Percentiles rank a stretch among this genome's conserved stretches.
These are phyloP conservation scores for Candolleomyces aberdarensis DNA, from an alignment of 768 basidiomycete genomes.

Conservation along the genomic window DNA sequence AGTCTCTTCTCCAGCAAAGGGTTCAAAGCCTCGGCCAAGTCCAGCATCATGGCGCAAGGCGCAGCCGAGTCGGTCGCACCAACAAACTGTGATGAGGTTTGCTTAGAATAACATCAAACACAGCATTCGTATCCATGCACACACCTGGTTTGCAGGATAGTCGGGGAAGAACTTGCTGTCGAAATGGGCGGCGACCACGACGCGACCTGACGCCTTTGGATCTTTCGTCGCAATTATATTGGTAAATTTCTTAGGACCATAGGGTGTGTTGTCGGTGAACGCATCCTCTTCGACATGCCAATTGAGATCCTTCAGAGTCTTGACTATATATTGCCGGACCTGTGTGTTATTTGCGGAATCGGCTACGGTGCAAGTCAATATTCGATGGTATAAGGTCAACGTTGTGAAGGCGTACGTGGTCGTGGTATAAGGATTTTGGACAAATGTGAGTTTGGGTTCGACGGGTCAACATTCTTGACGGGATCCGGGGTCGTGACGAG, in stretches of 20 bases:
- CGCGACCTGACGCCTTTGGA: conserved; percentile 72
- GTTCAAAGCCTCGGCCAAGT: conserved; percentile 82
- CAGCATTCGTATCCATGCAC: conserved; percentile 11
- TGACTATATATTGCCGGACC: conserved; percentile 80
- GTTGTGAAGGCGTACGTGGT: conserved; percentile 47
- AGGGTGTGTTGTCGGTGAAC: conserved; percentile 78
- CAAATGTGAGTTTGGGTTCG: conserved; percentile 67
- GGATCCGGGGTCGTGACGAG: conserved; percentile 62
- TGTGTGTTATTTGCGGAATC: conserved; percentile 76
- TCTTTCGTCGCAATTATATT: conserved; percentile 97
- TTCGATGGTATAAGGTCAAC: conserved; percentile 5
- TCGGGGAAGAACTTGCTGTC: conserved; percentile 86
- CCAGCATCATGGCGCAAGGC: conserved; percentile 91
- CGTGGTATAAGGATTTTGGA: conserved; percentile 86
- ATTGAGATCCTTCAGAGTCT: conserved; percentile 62
- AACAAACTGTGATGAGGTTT: conserved; percentile 64
- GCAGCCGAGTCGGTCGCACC: conserved; percentile 98
- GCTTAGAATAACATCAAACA: too few species aligned
- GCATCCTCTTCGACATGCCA: conserved; percentile 89
- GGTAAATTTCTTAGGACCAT: conserved; percentile 74
- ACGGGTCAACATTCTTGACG: conserved; percentile 61
- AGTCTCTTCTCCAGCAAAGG: conserved; percentile 63
- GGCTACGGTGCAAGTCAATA: conserved; percentile 34
- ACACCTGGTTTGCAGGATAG: conserved; percentile 73
- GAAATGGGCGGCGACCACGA: conserved; percentile 90